Evolutionary conservation across 2,329 filamentous ascomycete genomes (phyloP), one percentile per base, ranked within the genome.

Genomic region (Phialocephala subalpina): DNA sequence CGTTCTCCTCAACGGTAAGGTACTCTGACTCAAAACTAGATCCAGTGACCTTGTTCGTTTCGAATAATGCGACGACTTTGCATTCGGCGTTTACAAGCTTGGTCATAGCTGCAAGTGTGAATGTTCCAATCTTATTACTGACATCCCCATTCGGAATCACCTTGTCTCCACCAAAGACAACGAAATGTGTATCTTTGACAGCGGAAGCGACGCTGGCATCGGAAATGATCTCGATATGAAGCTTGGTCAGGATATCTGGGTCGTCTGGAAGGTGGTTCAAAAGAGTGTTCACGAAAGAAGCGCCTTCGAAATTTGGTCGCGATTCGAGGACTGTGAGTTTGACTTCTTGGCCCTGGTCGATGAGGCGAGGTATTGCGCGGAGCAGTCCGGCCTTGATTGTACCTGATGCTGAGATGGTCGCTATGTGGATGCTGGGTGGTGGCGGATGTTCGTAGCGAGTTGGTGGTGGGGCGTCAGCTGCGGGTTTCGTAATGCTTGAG

Each of bases 71-170:
- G 2, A 90, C 75, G 0, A 89, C 79, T 64, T 82, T 83, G 12
- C 78, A 81, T 0, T 66, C 66, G 0, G 82, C 80, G 3, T 82
- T 80, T 2, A 85, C 75, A 58, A 84, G 75, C 61, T 81, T 86
- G 8, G 86, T 84, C 58, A 84, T 82, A 1, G 91, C 78, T 0
- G 87, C 82, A 1, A 86, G 83, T 0, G 87, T 83, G 7, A 91
- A 76, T 1, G 87, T 89, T 0, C 90, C 89, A 0, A 83, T 87
- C 76, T 92, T 92, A 77, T 92, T 92, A 75, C 84, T 87, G 20
- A 91, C 85, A 35, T 86, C 83, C 1, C 88, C 89, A 0, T 78
- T 74, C 0, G 78, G 74, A 14, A 85, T 84, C 62, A 92, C 87
- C 4, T 86, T 79, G 73, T 92, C 90, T 1, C 89, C 88, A 0